Evolutionary conservation across 495 filamentous ascomycete species (phyloP), one percentile per base, ranked within the genome.

Genomic region (Oidiodendron maius): DNA sequence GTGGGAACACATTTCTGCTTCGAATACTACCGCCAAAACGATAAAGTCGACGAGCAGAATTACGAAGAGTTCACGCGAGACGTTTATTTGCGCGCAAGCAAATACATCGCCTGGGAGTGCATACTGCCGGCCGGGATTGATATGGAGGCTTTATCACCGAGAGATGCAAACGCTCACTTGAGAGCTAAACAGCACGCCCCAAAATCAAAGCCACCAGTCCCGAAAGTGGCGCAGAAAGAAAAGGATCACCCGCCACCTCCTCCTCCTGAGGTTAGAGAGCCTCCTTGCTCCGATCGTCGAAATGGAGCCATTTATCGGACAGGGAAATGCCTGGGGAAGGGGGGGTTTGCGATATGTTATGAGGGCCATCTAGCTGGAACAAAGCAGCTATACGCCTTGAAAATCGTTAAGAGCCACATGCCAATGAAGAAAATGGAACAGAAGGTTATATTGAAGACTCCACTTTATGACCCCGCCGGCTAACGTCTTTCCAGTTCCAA

Each of bases 321-420:
- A 5, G 93, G 91, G n/a, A 75, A 71, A 34, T 80, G 86, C 44
- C 70, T 98, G 36, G 93, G 93, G 0, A 96, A 93, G 68, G 93
- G 93, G 37, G 93, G 93, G 0, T 98, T 98, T 61, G 93, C 93
- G 16, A 85, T 95, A 22, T 96, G 93, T 64, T 93, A 82, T 49
- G 76, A 81, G 44, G 93, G 88, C 2, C 79, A 83, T 47, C 63
- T 88, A 35, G 64, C 75, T 18, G 76, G 79, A 5, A 80, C 77
- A 38, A 77, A 71, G 50, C 80, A 82, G 43, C 74, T 80, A 32
- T 89, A 82, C 56, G 90, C 90, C 1, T 76, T 96, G 65, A 96
- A 96, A 71, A 89, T 95, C 55, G 90, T 96, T 24, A 87, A 82
- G 66, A 84, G 87, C 44, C 79, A 89, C 53, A 95, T 96, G 89